These are phyloP conservation scores for Pseudogymnoascus sp. DNA, from an alignment of 2,329 filamentous ascomycete genomes.

Conservation along the genomic window DNA sequence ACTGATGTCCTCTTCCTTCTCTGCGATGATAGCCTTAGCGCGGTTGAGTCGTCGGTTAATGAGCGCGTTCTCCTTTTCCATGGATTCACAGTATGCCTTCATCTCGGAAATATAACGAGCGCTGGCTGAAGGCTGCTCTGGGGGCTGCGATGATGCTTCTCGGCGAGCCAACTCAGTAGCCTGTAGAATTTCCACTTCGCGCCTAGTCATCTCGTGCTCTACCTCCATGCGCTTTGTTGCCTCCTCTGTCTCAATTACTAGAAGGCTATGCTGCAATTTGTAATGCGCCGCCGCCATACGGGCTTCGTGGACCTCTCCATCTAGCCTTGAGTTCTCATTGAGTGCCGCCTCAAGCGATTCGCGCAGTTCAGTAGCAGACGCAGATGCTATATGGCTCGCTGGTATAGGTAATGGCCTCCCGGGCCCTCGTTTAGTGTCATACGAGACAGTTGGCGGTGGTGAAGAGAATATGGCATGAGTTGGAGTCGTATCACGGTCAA, in stretches of 20 bases:
- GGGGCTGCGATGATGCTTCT: conserved; percentile 31
- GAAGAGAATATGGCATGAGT: conserved; percentile 21
- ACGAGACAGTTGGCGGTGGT: conserved; percentile 22
- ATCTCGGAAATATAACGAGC: conserved; percentile 48
- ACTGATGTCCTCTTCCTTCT: conserved; percentile 65
- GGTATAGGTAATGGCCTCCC: background rate
- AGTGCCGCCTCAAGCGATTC: conserved; percentile 46
- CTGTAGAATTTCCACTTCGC: conserved; percentile 78
- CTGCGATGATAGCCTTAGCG: conserved; percentile 69
- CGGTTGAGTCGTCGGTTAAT: conserved; percentile 58
- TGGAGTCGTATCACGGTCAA: conserved; percentile 15
- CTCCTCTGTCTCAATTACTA: conserved; percentile 75
- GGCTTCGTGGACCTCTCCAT: conserved; percentile 44
- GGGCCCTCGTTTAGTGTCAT: conserved; percentile 18
- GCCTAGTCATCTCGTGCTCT: conserved; percentile 83
- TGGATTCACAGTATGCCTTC: conserved; percentile 55
- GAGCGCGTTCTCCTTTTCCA: conserved; percentile 56
- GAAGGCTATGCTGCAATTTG: conserved; percentile 79
- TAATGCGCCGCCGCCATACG: conserved; percentile 84
- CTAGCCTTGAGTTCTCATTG: conserved; percentile 46
- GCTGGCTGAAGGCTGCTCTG: conserved; percentile 41
- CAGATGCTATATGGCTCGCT: conserved; percentile 43
- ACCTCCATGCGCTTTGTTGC: conserved; percentile 80
- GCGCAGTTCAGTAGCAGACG: conserved; percentile 46
- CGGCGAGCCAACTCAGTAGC: conserved; percentile 61